These are phyloP conservation scores for Geotrichum macrosporum DNA, from an alignment of 1,139 yeast species.

Conservation along the genomic window DNA sequence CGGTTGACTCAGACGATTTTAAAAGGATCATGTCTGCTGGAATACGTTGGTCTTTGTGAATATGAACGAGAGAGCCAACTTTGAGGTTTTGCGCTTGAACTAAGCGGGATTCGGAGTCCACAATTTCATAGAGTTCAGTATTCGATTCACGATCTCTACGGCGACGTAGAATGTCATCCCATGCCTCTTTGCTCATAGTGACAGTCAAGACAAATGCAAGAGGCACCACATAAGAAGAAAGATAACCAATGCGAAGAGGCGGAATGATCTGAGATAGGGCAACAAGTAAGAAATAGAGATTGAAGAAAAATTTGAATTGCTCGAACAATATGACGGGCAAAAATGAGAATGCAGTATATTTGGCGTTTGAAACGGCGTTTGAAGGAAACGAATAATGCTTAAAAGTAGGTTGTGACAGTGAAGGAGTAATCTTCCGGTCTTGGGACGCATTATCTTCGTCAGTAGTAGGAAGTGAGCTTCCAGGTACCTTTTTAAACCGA, in stretches of 20 bases:
- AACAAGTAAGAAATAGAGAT: slow-evolving; percentile 82
- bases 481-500: slow-evolving; percentile 12
- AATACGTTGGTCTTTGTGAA: slow-evolving; percentile 77
- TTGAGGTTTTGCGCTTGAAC: slow-evolving; percentile 63
- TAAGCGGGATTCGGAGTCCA: slow-evolving; percentile 34
- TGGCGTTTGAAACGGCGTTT: slow-evolving; percentile 89
- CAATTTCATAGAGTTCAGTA: slow-evolving; percentile 70
- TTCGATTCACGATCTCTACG: slow-evolving; percentile 88
- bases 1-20: slow-evolving; percentile 73
- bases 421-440: slow-evolving; percentile 22
- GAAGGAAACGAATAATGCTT: slow-evolving; percentile 48
- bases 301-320: slow-evolving; percentile 95
- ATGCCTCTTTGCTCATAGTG: slow-evolving; percentile 93
- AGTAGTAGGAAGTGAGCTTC: slow-evolving; percentile 11
- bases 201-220: slow-evolving; percentile 86
- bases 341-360: slow-evolving; percentile 83
- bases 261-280: slow-evolving; percentile 95
- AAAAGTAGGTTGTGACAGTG: slow-evolving; percentile 7
- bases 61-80: slow-evolving; percentile 82
- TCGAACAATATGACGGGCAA: slow-evolving; percentile 86
- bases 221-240: slow-evolving; percentile 90
- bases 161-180: slow-evolving; percentile 87
- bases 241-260: slow-evolving; percentile 82
- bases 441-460: slow-evolving; percentile 13
- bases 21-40: slow-evolving; percentile 90